Conservation (phyloP, 176 grass and related monocot species). For the Bromus sterilis region DNA sequence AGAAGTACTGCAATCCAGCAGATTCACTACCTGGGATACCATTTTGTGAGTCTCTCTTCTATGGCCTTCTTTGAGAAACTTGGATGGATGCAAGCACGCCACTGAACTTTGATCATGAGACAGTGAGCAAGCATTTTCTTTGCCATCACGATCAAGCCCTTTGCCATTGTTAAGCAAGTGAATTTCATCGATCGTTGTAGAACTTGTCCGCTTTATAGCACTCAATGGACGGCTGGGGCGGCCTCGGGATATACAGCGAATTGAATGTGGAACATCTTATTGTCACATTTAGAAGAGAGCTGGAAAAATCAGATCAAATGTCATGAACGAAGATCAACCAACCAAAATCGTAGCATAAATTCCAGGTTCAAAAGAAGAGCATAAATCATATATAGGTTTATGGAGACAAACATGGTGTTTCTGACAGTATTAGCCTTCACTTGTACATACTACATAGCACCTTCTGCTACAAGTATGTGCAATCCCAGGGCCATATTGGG, state of each 20-base stretch:
- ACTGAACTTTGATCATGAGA: slow-evolving; percentile 25
- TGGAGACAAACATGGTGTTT: neutral
- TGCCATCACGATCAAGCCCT: slow-evolving; percentile 20
- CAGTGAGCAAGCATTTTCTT: slow-evolving; percentile 22
- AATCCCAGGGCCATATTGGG: neutral
- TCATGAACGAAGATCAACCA: too few relatives aligned
- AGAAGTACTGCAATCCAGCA: neutral
- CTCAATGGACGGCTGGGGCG: slow-evolving; percentile 31
- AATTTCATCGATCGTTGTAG: slow-evolving; percentile 34
- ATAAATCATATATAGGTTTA: neutral
- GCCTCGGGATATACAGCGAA: slow-evolving; percentile 80
- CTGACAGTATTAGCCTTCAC: too few relatives aligned
- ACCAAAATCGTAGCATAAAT: neutral
- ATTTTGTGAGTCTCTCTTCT: slow-evolving; percentile 25
- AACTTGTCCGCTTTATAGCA: slow-evolving; percentile 34
- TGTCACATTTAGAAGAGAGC: too few relatives aligned
- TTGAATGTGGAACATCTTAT: slow-evolving; percentile 85
- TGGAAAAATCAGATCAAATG: too few relatives aligned
- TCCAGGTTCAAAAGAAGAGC: too few relatives aligned
- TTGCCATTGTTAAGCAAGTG: slow-evolving; percentile 24
- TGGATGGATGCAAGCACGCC: slow-evolving; percentile 20
- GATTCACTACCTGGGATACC: slow-evolving; percentile 35
- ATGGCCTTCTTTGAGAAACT: slow-evolving; percentile 33
- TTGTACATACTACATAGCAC: too few relatives aligned
- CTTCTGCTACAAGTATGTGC: neutral